Percentiles rank a stretch among this genome's conserved stretches.
Evolutionary conservation across 257 asterid species (phyloP).

Genomic region (Phtheirospermum japonicum): DNA sequence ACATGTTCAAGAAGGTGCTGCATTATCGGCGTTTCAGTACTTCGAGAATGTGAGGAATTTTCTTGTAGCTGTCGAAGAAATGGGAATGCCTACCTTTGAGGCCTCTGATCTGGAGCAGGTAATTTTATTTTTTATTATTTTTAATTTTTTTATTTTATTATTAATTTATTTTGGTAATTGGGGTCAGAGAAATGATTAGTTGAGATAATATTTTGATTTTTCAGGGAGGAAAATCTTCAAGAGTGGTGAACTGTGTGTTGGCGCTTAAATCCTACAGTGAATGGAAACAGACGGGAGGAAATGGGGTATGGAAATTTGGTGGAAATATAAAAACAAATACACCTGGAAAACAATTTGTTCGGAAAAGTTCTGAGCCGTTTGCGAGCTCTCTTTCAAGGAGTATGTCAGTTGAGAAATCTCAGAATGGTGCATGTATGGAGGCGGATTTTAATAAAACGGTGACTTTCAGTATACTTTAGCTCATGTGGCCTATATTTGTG

Average conservation of each 20-base stretch:
- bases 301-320: slow-evolving; percentile 80
- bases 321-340: slow-evolving; percentile 62
- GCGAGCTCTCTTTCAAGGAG: slow-evolving; percentile 54
- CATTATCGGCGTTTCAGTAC: slow-evolving; percentile 83
- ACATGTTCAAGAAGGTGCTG: slow-evolving; percentile 78
- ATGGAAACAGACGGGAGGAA: slow-evolving; percentile 74
- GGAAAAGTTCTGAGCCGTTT: slow-evolving; percentile 78
- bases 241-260: slow-evolving; percentile 80
- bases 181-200: not conserved
- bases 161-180: not conserved
- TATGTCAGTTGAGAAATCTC: slow-evolving; percentile 48
- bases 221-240: slow-evolving; percentile 86
- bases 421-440: slow-evolving; percentile 40
- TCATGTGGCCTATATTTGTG: not conserved
- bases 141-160: too few species aligned
- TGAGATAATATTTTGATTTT: slow-evolving; percentile 10
- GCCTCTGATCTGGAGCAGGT: slow-evolving; percentile 95
- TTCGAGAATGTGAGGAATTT: slow-evolving; percentile 88
- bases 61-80: slow-evolving; percentile 78
- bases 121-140: slow-evolving; percentile 18
- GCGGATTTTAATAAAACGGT: slow-evolving; percentile 52
- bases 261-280: slow-evolving; percentile 73
- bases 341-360: slow-evolving; percentile 64
- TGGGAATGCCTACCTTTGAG: slow-evolving; percentile 89
- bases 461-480: slow-evolving; percentile 23